Percentiles rank a stretch among this genome's conserved stretches.
Evolutionary conservation across 2,329 filamentous ascomycete species (phyloP).

Genomic region (Dendryphion nanum): DNA sequence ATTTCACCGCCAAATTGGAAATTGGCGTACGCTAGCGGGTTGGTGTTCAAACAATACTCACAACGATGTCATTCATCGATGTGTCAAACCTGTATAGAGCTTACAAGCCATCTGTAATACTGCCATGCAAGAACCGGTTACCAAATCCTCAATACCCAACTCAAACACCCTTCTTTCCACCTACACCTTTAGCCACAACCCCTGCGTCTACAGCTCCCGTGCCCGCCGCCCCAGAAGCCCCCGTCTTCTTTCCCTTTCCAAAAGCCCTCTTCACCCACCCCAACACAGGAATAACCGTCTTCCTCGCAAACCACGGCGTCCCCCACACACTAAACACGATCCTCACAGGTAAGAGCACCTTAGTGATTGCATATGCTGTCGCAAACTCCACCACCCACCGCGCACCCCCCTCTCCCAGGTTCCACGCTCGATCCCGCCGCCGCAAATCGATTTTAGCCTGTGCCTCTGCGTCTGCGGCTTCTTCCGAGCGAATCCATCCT

Average conservation of each 20-base stretch:
- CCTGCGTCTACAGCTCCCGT: slow-evolving; percentile 35
- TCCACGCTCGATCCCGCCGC: slow-evolving; percentile 38
- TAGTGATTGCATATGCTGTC: slow-evolving; percentile 87
- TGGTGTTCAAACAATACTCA: too few species aligned
- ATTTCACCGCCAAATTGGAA: too few species aligned
- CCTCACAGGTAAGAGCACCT: slow-evolving; percentile 75
- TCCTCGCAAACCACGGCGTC: slow-evolving; percentile 83
- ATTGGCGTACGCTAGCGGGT: too few species aligned
- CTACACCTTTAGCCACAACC: slow-evolving; percentile 21
- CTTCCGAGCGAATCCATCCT: slow-evolving; percentile 69
- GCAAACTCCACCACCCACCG: slow-evolving; percentile 68
- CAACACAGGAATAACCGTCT: slow-evolving; percentile 26
- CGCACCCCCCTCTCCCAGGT: slow-evolving; percentile 46
- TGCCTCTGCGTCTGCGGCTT: slow-evolving; percentile 46
- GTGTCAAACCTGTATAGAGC: too few species aligned
- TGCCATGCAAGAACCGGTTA: too few species aligned
- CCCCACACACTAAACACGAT: slow-evolving; percentile 79
- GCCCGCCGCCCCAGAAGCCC: slow-evolving; percentile 24
- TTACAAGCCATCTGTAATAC: too few species aligned
- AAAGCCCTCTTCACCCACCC: slow-evolving; percentile 40
- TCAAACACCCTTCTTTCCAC: slow-evolving; percentile 9
- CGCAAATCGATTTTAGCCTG: slow-evolving; percentile 29
- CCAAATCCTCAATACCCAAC: too few species aligned
- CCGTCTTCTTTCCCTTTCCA: slow-evolving; percentile 22
- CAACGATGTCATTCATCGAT: too few species aligned